These are phyloP conservation scores for Coniochaeta ligniaria DNA, from an alignment of 2,329 filamentous ascomycete species.

Conservation along the genomic window DNA sequence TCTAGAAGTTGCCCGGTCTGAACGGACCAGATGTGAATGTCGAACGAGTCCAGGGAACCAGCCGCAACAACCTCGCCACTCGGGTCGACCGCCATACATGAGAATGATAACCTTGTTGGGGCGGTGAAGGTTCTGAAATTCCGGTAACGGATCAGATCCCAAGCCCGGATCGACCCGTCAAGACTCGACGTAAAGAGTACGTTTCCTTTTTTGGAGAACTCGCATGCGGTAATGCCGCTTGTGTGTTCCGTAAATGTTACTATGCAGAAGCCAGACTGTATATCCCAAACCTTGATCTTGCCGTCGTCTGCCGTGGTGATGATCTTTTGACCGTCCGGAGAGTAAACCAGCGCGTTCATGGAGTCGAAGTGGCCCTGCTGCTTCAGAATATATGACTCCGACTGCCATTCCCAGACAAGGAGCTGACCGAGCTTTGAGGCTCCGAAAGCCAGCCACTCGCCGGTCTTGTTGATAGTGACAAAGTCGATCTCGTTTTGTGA, in stretches of 20 bases:
- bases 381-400: constrained; percentile 96
- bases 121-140: constrained; percentile 98
- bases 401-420: constrained; percentile 99
- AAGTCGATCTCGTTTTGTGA: constrained; percentile 96
- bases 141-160: constrained; percentile 91
- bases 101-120: constrained; percentile 84
- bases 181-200: constrained; percentile 93
- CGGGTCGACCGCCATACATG: constrained; percentile 90
- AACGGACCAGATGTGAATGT: constrained; percentile 97
- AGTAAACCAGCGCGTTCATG: constrained; percentile 89
- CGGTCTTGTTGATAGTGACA: constrained; percentile 87
- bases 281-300: constrained; percentile 98
- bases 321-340: constrained; percentile 86
- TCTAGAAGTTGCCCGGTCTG: constrained; percentile 95
- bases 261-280: constrained; percentile 92
- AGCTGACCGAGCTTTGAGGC: constrained; percentile 92
- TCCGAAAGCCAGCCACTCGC: constrained; percentile 95
- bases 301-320: constrained; percentile 94
- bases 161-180: constrained; percentile 89
- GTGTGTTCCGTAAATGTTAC: constrained; percentile 98
- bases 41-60: constrained; percentile 90
- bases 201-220: constrained; percentile 92
- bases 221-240: constrained; percentile 86
- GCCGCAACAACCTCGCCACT: constrained; percentile 95
- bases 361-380: constrained; percentile 96